These are phyloP conservation scores for Flueggea neowawraea DNA, from an alignment of 441 rosid species.

Conservation along the genomic window DNA sequence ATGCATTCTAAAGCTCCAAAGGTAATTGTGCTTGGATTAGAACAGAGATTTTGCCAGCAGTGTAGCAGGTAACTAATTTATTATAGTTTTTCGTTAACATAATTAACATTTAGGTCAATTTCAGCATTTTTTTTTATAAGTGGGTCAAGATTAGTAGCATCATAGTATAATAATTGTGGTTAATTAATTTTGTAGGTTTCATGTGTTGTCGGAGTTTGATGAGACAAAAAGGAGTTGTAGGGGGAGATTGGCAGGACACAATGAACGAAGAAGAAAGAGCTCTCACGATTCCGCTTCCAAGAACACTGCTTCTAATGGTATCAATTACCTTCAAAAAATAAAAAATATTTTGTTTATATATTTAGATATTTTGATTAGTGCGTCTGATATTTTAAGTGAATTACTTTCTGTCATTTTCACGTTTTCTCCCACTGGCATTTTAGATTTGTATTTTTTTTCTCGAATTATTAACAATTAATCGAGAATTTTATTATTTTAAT, in stretches of 20 bases:
- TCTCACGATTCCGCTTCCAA: constrained; percentile 37
- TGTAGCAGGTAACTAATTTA: constrained; percentile 61
- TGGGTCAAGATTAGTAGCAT: not conserved
- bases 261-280: constrained; percentile 60
- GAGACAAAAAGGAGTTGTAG: constrained; percentile 64
- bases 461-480: too few relatives aligned
- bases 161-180: too few relatives aligned
- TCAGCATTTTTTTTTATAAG: not conserved
- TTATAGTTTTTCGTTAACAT: not conserved
- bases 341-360: too few relatives aligned
- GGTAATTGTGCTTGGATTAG: constrained; percentile 59
- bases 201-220: constrained; percentile 56
- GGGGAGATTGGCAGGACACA: constrained; percentile 68
- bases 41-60: constrained; percentile 89
- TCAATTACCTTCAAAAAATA: too few relatives aligned
- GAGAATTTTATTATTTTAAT: too few relatives aligned
- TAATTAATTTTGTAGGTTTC: constrained; percentile 35
- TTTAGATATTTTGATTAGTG: too few relatives aligned
- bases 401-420: too few relatives aligned
- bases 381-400: not conserved
- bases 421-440: too few relatives aligned
- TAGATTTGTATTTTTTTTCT: too few relatives aligned
- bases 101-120: too few relatives aligned
- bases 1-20: constrained; percentile 72
- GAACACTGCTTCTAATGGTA: constrained; percentile 24